phyloP scores from a whole-genome alignment of 345 rosid species.

The Garcia nutans region DNA sequence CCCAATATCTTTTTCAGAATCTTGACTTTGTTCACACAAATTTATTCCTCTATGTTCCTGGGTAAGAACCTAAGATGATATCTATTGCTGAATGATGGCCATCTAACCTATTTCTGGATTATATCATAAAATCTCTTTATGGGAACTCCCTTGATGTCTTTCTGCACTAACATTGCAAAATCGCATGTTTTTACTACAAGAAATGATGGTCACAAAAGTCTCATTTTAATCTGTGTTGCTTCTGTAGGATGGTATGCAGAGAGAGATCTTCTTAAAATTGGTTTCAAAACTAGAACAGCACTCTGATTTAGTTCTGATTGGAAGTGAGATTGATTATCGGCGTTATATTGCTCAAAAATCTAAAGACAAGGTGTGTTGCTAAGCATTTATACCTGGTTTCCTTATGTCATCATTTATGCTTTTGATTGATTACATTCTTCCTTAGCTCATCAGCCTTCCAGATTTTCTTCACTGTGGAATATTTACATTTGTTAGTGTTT shows the following conservation, averaged over 20 bases:
- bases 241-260: conserved; percentile 91
- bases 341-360: conserved; percentile 63
- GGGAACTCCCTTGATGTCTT: conserved; percentile 3
- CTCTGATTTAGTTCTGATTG: conserved; percentile 71
- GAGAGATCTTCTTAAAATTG: conserved; percentile 73
- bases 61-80: background rate
- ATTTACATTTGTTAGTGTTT: background rate
- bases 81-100: background rate
- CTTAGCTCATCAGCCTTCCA: background rate
- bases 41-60: conserved; percentile 4
- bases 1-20: background rate
- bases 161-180: background rate
- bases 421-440: background rate
- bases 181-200: background rate
- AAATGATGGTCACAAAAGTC: background rate
- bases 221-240: conserved; percentile 18
- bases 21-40: background rate
- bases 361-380: conserved; percentile 43
- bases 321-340: conserved; percentile 86
- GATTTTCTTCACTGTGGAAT: background rate
- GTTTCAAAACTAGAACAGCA: conserved; percentile 65
- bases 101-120: background rate
- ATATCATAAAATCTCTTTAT: background rate
- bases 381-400: background rate
- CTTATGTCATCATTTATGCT: background rate